These are phyloP conservation scores for Melampsora americana DNA, from an alignment of 1,284 basidiomycete species.

Conservation along the genomic window DNA sequence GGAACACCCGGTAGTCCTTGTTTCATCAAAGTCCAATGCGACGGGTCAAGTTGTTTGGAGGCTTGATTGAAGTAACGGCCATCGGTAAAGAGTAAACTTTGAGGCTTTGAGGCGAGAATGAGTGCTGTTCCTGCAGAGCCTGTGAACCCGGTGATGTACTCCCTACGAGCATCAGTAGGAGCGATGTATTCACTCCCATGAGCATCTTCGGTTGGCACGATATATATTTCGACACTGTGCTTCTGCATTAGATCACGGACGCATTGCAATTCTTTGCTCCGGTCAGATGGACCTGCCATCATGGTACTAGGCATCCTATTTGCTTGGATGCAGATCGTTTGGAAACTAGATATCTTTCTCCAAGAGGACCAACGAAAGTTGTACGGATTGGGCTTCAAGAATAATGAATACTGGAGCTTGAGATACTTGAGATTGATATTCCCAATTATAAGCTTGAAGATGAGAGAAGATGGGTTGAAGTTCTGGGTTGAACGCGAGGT, in stretches of 20 bases:
- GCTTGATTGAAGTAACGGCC: constrained; percentile 93
- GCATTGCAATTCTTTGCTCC: constrained; percentile 46
- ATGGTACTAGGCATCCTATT: constrained; percentile 44
- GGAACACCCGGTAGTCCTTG: constrained; percentile 81
- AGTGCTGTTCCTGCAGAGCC: constrained; percentile 52
- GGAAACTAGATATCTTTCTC: too few species aligned
- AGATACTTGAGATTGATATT: too few species aligned
- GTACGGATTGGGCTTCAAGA: too few species aligned
- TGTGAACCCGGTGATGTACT: constrained; percentile 52
- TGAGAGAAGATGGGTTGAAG: too few species aligned
- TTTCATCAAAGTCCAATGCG: constrained; percentile 90
- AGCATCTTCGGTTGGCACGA: constrained; percentile 52
- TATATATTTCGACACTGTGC: constrained; percentile 48
- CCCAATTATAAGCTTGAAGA: too few species aligned
- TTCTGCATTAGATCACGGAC: constrained; percentile 37
- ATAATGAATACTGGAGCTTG: too few species aligned
- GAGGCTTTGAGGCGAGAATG: constrained; percentile 41
- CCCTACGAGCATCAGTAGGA: constrained; percentile 49
- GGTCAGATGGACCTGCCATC: constrained; percentile 41
- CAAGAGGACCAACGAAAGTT: too few species aligned
- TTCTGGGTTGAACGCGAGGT: too few species aligned
- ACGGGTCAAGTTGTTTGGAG: constrained; percentile 72
- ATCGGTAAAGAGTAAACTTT: constrained; percentile 73
- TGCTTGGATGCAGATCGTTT: too few species aligned
- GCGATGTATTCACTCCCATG: constrained; percentile 53